Evolutionary conservation across 208 protist genomes (phyloP).

Genomic region (Leishmania tropica): DNA sequence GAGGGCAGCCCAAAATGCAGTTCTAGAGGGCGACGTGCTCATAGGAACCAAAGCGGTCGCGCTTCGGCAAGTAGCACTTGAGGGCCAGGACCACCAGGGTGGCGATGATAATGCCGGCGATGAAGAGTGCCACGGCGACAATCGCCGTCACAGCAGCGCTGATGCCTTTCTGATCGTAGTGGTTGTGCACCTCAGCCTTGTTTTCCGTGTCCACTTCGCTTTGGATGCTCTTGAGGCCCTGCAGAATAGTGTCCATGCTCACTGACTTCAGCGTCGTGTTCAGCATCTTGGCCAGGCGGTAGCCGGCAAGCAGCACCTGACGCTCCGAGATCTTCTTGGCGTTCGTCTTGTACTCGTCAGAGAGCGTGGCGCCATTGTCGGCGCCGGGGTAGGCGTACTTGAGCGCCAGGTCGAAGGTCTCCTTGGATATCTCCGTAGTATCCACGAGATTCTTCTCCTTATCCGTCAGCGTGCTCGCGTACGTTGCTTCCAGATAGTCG

Average conservation of each 20-base stretch:
- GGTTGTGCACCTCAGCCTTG: slow-evolving; percentile 3
- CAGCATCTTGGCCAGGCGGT: slow-evolving; percentile 31
- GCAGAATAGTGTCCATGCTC: not conserved
- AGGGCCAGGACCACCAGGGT: not conserved
- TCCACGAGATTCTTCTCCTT: slow-evolving; percentile 16
- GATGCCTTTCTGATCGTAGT: slow-evolving; percentile 21
- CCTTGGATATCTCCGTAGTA: not conserved
- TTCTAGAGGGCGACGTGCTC: not conserved
- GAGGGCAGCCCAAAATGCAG: not conserved
- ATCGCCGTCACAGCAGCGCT: slow-evolving; percentile 24
- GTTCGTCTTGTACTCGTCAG: slow-evolving; percentile 31
- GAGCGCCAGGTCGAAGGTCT: slow-evolving; percentile 8
- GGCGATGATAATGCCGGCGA: slow-evolving; percentile 15
- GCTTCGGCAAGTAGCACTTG: not conserved
- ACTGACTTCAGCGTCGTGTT: slow-evolving; percentile 23
- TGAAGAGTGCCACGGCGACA: slow-evolving; percentile 26
- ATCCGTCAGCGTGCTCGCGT: slow-evolving; percentile 35
- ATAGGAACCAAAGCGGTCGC: not conserved
- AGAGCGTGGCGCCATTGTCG: slow-evolving; percentile 28
- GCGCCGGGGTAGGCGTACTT: slow-evolving; percentile 41
- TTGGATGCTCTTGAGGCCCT: slow-evolving; percentile 23
- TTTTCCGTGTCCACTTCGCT: slow-evolving; percentile 7
- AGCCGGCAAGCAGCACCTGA: slow-evolving; percentile 23
- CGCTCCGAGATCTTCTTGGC: slow-evolving; percentile 19
- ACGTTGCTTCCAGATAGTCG: slow-evolving; percentile 46